Conservation (phyloP, 345 rosid species). For the Garcia nutans region DNA sequence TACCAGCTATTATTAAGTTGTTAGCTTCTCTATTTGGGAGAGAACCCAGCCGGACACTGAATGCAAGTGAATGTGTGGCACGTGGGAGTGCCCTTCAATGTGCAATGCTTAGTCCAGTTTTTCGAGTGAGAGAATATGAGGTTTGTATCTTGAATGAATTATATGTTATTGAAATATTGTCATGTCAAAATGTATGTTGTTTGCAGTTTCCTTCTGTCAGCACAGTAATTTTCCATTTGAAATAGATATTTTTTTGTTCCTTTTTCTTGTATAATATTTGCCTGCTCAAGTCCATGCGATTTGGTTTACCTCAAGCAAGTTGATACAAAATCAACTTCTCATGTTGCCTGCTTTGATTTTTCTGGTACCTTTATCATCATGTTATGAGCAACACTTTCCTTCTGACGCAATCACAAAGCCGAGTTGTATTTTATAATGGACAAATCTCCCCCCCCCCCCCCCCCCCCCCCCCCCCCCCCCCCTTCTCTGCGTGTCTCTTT, state of each 20-base stretch:
- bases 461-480: not conserved
- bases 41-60: conserved; percentile 56
- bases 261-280: not conserved
- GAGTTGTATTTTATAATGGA: not conserved
- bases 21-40: conserved; percentile 45
- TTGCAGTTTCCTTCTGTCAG: not conserved
- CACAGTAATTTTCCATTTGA: not conserved
- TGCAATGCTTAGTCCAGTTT: conserved; percentile 62
- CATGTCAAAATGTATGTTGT: not conserved
- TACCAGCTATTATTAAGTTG: conserved; percentile 47
- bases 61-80: conserved; percentile 65
- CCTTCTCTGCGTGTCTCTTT: too few species aligned
- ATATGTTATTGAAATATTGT: not conserved
- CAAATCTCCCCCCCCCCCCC: not conserved
- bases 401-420: not conserved
- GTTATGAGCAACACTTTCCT: not conserved
- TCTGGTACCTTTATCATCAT: not conserved
- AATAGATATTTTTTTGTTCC: not conserved
- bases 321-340: not conserved
- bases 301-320: not conserved
- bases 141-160: conserved; percentile 28
- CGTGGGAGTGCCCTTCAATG: conserved; percentile 70
- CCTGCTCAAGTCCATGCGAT: not conserved
- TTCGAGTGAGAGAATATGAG: conserved; percentile 61
- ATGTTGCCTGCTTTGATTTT: not conserved